Base-by-base conservation (phyloP, 2,329 filamentous ascomycete genomes). In the Emydomyces testavorans region DNA sequence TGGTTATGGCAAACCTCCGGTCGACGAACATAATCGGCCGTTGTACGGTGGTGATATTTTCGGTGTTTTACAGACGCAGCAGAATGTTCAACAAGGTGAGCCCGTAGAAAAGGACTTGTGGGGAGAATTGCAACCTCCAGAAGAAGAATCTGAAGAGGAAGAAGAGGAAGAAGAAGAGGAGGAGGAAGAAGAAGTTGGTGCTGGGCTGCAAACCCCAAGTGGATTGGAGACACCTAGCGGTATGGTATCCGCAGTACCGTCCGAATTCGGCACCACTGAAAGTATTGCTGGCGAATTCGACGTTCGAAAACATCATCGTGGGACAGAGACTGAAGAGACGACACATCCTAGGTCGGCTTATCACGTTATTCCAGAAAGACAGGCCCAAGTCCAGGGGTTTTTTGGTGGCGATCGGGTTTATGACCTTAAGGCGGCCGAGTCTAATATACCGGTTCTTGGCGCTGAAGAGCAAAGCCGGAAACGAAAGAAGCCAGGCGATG, bases 41-140 rank as follows among this genome's bases (percentile, higher is more conserved):
- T 71, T 95, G 2, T 96, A 89, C 61, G 92, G 90, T 45, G 90
- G 92, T 56, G 92, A 98, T 65, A 85, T 96, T 18, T 95, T 94
- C 61, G 92, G 92, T 51, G 79, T 93, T 40, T 63, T 79, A 48
- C 75, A 79, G 56, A 71, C 77, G 11, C 74, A 80, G 58, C 73
- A 79, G 56, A 76, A 77, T 54, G 71, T 71, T 23, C 76, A 80
- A 57, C 72, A 77, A 46, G 83, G 83, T 31, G 89, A 94, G 57
- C 83, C 85, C 2, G 77, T 95, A 4, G 92, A 96, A 64, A 85
- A 85, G 59, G 82, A 78, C 11, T 73, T 94, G 1, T 98, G 92
- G 92, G 92, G 92, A 43, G 89, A 95, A 61, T 69, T 98, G 40
- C 88, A 94, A 60, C 78, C 83, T 43, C 80, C 81, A 32, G 81